Conservation (phyloP, 2,329 filamentous ascomycete genomes). For the Diplodia corticola region DNA sequence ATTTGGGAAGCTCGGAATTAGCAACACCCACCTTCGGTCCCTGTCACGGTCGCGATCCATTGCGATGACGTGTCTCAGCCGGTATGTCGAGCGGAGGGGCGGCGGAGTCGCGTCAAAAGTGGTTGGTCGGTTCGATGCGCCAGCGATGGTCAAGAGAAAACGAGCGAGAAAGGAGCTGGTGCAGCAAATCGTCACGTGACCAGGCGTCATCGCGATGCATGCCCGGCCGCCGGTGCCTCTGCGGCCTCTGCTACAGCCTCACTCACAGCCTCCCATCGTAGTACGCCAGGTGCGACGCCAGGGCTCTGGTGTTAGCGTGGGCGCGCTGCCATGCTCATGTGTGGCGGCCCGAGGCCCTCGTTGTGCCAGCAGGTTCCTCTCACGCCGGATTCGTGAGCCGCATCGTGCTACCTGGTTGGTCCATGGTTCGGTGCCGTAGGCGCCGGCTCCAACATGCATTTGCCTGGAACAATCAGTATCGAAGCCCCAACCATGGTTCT, state of each 20-base stretch:
- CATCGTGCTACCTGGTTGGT: conserved; percentile 20
- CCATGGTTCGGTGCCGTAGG: neutral
- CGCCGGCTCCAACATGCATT: neutral
- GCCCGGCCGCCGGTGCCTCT: neutral
- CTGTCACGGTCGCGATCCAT: conserved; percentile 39
- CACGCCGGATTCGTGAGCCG: neutral
- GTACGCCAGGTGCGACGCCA: neutral
- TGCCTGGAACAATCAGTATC: neutral
- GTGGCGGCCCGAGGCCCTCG: neutral
- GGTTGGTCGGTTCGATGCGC: conserved; percentile 11
- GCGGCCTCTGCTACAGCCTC: neutral
- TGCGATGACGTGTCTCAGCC: conserved; percentile 1
- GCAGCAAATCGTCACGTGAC: conserved; percentile 12
- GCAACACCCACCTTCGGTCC: conserved; percentile 45
- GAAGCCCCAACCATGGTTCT: neutral
- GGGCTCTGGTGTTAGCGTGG: neutral
- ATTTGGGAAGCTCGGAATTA: conserved; percentile 15
- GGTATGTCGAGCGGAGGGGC: conserved; percentile 7
- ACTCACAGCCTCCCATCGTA: neutral
- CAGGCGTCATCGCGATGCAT: conserved; percentile 20
- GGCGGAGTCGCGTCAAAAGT: conserved; percentile 16
- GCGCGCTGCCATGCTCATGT: neutral
- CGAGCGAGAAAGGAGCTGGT: conserved; percentile 24
- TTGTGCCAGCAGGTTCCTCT: conserved; percentile 1
- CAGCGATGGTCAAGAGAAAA: conserved; percentile 7